Conservation (phyloP, 257 asterid species). For the Galeopsis tetrahit region DNA sequence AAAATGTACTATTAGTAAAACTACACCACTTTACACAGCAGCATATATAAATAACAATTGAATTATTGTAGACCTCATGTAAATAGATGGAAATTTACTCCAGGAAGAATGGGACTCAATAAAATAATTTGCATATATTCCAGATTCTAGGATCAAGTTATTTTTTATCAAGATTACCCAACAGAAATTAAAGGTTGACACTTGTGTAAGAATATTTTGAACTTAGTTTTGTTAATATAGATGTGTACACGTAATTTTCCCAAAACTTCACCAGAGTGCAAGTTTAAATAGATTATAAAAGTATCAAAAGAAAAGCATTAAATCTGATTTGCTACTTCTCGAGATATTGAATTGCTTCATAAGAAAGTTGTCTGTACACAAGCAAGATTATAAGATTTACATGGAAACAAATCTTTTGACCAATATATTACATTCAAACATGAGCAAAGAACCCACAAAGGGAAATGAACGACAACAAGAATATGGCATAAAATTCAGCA, state of each 20-base stretch:
- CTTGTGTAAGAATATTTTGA: neutral
- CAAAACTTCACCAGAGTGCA: neutral
- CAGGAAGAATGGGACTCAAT: neutral
- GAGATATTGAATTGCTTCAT: neutral
- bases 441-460: conserved; percentile 1
- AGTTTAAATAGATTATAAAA: neutral
- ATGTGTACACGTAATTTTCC: neutral
- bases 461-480: neutral
- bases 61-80: neutral
- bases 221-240: neutral
- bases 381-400: neutral
- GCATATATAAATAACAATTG: neutral
- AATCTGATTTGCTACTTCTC: neutral
- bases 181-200: no score
- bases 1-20: neutral
- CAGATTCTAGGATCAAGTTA: no score
- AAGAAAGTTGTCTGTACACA: neutral
- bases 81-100: neutral
- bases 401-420: neutral
- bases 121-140: no score
- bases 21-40: neutral
- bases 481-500: neutral
- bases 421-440: conserved; percentile 6
- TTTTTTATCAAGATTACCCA: no score
- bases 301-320: neutral